phyloP scores from a whole-genome alignment of 208 protist genomes.

The Trypanosoma lewisi region DNA sequence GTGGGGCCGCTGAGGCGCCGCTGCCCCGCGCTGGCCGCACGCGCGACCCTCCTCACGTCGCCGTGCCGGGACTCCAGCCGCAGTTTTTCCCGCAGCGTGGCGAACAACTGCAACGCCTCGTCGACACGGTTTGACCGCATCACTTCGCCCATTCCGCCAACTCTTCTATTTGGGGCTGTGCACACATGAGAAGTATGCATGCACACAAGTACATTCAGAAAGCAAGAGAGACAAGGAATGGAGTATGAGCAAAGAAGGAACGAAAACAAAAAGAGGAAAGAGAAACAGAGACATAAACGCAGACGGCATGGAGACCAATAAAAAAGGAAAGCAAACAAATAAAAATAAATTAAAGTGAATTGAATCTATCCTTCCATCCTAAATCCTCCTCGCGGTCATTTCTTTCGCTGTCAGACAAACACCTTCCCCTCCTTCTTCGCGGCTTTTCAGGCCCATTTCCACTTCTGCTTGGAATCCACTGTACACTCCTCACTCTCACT shows the following conservation, averaged over 20 bases:
- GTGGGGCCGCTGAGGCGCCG: no score
- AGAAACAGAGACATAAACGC: not conserved
- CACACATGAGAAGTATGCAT: not conserved
- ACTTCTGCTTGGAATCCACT: not conserved
- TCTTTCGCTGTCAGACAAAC: no score
- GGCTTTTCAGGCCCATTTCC: not conserved
- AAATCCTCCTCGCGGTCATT: not conserved
- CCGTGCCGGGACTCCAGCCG: not conserved
- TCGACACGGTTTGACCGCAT: slow-evolving; percentile 21
- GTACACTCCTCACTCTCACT: not conserved
- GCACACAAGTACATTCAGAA: not conserved
- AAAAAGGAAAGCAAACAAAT: no score
- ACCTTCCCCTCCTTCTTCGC: not conserved
- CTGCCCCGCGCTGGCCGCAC: not conserved
- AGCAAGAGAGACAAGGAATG: not conserved
- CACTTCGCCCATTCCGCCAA: not conserved
- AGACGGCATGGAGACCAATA: not conserved
- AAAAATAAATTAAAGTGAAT: no score
- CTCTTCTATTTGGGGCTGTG: not conserved
- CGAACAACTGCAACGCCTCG: slow-evolving; percentile 31
- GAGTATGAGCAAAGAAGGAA: not conserved
- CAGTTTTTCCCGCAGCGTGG: slow-evolving; percentile 12
- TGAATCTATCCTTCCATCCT: not conserved
- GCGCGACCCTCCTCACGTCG: not conserved
- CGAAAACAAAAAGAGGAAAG: slow-evolving; percentile 13